These are phyloP conservation scores for Xerocomellus dryophilus DNA, from an alignment of 768 basidiomycete genomes.

Conservation along the genomic window DNA sequence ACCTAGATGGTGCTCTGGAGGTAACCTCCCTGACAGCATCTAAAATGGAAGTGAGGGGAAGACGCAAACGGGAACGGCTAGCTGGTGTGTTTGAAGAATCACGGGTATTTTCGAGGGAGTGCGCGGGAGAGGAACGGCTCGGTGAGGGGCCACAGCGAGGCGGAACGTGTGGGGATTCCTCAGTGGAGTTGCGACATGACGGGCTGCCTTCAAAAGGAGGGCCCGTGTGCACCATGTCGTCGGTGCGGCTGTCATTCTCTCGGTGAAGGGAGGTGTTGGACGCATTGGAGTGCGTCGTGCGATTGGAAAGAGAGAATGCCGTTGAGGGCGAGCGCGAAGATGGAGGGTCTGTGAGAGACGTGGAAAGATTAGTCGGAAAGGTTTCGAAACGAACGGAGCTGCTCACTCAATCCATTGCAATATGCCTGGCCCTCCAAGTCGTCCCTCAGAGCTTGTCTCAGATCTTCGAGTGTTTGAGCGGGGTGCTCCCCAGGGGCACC, in stretches of 20 bases:
- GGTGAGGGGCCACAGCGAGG: neutral
- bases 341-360: neutral
- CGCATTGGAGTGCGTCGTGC: neutral
- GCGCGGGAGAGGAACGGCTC: neutral
- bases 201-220: neutral
- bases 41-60: conserved; percentile 18
- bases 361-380: neutral
- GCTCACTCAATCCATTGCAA: neutral
- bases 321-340: neutral
- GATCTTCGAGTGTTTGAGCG: conserved; percentile 22
- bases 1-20: conserved; percentile 11
- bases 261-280: conserved; percentile 7
- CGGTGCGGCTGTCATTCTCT: neutral
- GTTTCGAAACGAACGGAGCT: neutral
- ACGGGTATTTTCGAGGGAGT: conserved; percentile 2
- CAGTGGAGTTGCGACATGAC: conserved; percentile 36
- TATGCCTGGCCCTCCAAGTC: conserved; percentile 2
- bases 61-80: conserved; percentile 17
- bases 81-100: conserved; percentile 2
- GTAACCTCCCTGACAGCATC: conserved; percentile 19
- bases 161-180: conserved; percentile 3
- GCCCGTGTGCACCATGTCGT: neutral
- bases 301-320: neutral
- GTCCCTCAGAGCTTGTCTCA: conserved; percentile 14
- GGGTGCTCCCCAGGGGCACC: conserved; percentile 5